Conservation (phyloP, 2,329 filamentous ascomycete species). For the Phoma sp. region DNA sequence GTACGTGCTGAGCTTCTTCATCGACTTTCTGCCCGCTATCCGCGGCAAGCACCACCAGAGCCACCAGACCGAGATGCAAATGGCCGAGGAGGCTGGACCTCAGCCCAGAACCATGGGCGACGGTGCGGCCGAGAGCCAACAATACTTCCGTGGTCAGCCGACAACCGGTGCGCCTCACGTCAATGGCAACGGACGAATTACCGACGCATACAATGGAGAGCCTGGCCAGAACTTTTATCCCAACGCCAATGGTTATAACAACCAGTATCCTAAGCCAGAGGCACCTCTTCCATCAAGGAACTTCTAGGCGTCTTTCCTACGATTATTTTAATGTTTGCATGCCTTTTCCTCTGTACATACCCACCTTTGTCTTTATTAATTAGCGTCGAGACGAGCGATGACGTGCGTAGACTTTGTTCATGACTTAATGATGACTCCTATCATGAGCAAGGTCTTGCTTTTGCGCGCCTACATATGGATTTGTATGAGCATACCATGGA, state of each 20-base stretch:
- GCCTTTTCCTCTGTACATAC: constrained; percentile 9
- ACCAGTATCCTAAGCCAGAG: constrained; percentile 28
- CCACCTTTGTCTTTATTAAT: constrained; percentile 1
- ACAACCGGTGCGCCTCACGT: constrained; percentile 15
- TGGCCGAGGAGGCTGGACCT: constrained; percentile 29
- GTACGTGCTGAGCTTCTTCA: constrained; percentile 84
- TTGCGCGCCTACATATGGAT: background rate
- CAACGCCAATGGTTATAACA: constrained; percentile 26
- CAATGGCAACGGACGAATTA: constrained; percentile 15
- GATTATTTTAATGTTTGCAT: constrained; percentile 13
- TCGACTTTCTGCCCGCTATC: constrained; percentile 84
- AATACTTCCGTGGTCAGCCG: constrained; percentile 34
- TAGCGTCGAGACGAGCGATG: background rate
- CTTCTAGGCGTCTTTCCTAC: constrained; percentile 28
- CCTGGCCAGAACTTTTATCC: constrained; percentile 25
- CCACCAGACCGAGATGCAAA: constrained; percentile 45
- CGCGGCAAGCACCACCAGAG: constrained; percentile 60
- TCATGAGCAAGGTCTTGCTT: background rate
- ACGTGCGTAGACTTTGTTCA: background rate
- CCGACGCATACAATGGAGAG: constrained; percentile 25
- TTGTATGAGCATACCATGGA: background rate
- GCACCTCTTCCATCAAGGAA: constrained; percentile 35
- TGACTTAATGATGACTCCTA: background rate
- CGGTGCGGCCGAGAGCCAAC: constrained; percentile 32
- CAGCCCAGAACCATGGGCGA: constrained; percentile 25